Evolutionary conservation across 2,329 filamentous ascomycete species (phyloP), one percentile per base, ranked within the genome.

Genomic region (Dothidotthia symphoricarpi): DNA sequence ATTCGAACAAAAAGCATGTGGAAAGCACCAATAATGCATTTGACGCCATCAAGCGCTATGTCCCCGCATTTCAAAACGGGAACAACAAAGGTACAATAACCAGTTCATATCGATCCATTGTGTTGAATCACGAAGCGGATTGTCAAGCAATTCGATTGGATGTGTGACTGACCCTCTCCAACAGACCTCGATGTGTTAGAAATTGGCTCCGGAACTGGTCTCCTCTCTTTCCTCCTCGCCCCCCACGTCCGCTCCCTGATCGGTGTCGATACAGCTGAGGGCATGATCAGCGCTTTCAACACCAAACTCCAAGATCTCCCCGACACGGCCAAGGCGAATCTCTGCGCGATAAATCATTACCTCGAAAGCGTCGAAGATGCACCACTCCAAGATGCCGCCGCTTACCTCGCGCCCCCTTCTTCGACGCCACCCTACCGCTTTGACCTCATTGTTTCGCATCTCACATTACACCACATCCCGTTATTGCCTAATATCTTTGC

Each of bases 391-490:
- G 50, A 44, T 17, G 57, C 59, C 2, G 51, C 49, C 4, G 56
- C 65, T 0, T 49, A 57, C 1, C 59, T 77, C 1, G 70, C 69
- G 0, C 56, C 64, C 4, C 37, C 47, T 9, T 47, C 51, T 1
- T 39, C 44, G 4, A 34, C 57, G 2, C 45, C 44, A 3, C 43
- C 61, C 3, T 57, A 62, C 4, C 44, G 61, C 0, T 80, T 76
- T 48, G 75, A 80, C 49, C 64, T 81, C 0, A 64, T 76, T 31
- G 66, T 74, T 1, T 73, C 69, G 13, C 77, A 81, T 53, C 60
- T 81, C 9, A 75, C 77, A 3, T 64, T 80, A 11, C 77, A 80
- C 51, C 78, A 81, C 58, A 73, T 81, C 14, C 66, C 71, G 0
- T 68, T 71, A 28, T 56, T 79, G 6, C 43, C 53, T 1, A 41